phyloP scores from a whole-genome alignment of 2,329 filamentous ascomycete genomes.

The Dothideomycetes sp. region DNA sequence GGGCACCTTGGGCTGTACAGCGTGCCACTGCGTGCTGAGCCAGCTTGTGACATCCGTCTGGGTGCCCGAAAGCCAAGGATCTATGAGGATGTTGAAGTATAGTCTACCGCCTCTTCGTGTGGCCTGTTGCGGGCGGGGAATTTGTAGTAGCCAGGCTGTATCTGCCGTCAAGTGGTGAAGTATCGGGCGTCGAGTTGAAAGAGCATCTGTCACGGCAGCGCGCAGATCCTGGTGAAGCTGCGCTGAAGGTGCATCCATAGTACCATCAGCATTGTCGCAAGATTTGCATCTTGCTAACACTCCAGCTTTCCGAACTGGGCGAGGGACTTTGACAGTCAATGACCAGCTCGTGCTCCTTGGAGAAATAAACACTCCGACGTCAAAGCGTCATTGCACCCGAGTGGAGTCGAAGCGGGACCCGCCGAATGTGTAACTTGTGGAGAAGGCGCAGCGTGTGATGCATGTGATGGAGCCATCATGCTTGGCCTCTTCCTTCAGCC shows the following conservation, averaged over 20 bases:
- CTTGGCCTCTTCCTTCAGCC: not conserved
- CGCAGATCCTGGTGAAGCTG: slow-evolving; percentile 34
- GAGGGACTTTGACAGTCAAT: too few relatives aligned
- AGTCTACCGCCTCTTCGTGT: slow-evolving; percentile 32
- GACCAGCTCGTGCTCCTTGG: too few relatives aligned
- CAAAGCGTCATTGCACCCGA: not conserved
- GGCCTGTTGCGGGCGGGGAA: slow-evolving; percentile 42
- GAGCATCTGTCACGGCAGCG: slow-evolving; percentile 25
- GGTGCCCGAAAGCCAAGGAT: slow-evolving; percentile 53
- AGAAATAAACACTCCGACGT: too few relatives aligned
- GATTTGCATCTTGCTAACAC: too few relatives aligned
- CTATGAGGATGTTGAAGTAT: slow-evolving; percentile 54
- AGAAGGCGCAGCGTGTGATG: not conserved
- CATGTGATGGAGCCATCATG: too few relatives aligned
- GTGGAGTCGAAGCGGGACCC: too few relatives aligned
- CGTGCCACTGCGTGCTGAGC: slow-evolving; percentile 57
- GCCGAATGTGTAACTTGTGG: not conserved
- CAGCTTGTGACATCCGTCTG: slow-evolving; percentile 53
- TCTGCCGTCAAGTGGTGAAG: slow-evolving; percentile 57
- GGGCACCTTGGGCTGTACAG: slow-evolving; percentile 41
- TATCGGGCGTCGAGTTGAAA: slow-evolving; percentile 37
- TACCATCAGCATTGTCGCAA: not conserved
- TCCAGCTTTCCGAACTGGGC: too few relatives aligned
- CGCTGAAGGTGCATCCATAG: slow-evolving; percentile 18
- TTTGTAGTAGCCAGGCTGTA: slow-evolving; percentile 55